phyloP scores from a whole-genome alignment of 371 early-diverging fungal genomes.

The Phascolomyces articulosus region DNA sequence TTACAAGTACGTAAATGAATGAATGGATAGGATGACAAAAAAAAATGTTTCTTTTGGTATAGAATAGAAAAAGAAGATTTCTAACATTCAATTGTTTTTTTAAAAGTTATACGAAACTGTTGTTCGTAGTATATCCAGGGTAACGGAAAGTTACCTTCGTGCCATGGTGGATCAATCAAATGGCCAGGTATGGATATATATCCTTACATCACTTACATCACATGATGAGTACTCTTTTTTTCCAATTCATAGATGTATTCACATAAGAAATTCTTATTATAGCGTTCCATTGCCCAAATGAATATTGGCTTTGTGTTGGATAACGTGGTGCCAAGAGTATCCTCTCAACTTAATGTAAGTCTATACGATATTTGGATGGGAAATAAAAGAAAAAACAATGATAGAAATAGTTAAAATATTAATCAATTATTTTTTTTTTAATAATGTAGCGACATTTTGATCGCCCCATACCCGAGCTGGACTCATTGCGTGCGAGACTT shows the following conservation, averaged over 20 bases:
- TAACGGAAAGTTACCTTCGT: constrained; percentile 49
- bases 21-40: too few relatives aligned
- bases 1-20: constrained; percentile 48
- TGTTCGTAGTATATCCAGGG: constrained; percentile 36
- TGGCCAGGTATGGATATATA: constrained; percentile 41
- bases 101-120: constrained; percentile 46
- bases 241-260: too few relatives aligned
- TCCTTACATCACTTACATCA: too few relatives aligned
- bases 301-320: constrained; percentile 65
- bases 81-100: neutral
- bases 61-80: too few relatives aligned
- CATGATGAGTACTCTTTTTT: too few relatives aligned
- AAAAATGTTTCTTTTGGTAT: too few relatives aligned
- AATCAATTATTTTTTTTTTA: neutral
- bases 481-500: constrained; percentile 58
- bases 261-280: neutral
- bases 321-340: constrained; percentile 63
- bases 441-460: constrained; percentile 56
- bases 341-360: constrained; percentile 59
- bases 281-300: constrained; percentile 59
- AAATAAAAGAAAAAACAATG: too few relatives aligned
- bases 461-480: constrained; percentile 67
- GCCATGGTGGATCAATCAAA: constrained; percentile 41
- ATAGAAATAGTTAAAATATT: neutral
- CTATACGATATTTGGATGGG: neutral